A percentile compares a stretch with the other conserved stretches of the same genome.
Evolutionary conservation across 345 rosid genomes (phyloP).

Genomic region (Boechera retrofracta): DNA sequence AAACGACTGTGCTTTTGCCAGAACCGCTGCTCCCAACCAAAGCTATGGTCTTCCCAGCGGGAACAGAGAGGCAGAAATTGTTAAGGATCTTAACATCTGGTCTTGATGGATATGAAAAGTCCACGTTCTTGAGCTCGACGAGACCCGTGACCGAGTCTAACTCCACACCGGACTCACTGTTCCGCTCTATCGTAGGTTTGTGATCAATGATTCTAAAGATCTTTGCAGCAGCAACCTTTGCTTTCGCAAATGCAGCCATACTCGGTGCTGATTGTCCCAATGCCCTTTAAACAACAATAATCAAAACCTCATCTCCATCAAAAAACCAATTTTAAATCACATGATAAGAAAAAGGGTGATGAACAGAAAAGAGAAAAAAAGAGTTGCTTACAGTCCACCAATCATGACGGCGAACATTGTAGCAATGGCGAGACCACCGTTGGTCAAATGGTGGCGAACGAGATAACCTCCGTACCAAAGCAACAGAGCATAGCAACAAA

Average conservation of each 20-base stretch:
- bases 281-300: constrained; percentile 55
- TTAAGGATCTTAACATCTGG: constrained; percentile 78
- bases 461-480: constrained; percentile 98
- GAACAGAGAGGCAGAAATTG: constrained; percentile 77
- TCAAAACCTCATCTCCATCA: background rate
- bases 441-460: constrained; percentile 87
- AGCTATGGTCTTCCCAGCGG: constrained; percentile 95
- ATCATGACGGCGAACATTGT: constrained; percentile 98
- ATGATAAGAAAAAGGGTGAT: background rate
- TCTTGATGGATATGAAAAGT: constrained; percentile 92
- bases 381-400: constrained; percentile 85
- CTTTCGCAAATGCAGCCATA: constrained; percentile 88
- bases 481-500: constrained; percentile 90
- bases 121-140: constrained; percentile 77
- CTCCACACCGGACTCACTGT: constrained; percentile 68
- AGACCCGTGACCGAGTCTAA: constrained; percentile 75
- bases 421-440: constrained; percentile 93
- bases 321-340: background rate
- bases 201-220: constrained; percentile 86
- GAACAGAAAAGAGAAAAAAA: constrained; percentile 15
- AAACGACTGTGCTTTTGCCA: constrained; percentile 95
- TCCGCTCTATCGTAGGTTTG: constrained; percentile 71
- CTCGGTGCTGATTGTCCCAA: constrained; percentile 97
- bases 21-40: constrained; percentile 99
- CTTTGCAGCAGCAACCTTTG: constrained; percentile 92